phyloP scores from a whole-genome alignment of 495 filamentous ascomycete genomes.

The Tuber brumale region DNA sequence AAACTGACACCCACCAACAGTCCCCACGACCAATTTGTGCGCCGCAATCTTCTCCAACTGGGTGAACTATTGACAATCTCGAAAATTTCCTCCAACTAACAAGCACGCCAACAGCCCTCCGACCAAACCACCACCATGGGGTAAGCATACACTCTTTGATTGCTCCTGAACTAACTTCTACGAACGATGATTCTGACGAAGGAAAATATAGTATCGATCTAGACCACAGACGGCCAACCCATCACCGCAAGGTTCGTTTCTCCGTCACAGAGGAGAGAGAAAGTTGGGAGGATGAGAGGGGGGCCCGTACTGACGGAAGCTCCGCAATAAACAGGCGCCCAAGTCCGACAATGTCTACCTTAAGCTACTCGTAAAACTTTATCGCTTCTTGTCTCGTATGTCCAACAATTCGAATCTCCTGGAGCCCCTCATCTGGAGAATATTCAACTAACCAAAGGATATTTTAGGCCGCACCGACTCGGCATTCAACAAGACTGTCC shows the following conservation, averaged over 20 bases:
- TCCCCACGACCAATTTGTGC: conserved; percentile 18
- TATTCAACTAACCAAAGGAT: conserved; percentile 8
- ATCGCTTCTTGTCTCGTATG: conserved; percentile 96
- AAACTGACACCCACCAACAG: conserved; percentile 18
- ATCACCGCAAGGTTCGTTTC: conserved; percentile 40
- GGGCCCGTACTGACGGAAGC: conserved; percentile 17
- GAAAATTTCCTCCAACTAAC: conserved; percentile 32
- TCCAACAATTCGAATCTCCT: conserved; percentile 34
- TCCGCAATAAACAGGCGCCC: conserved; percentile 76
- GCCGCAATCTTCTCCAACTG: conserved; percentile 21
- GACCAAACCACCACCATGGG: conserved; percentile 37
- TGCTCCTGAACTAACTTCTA: conserved; percentile 6
- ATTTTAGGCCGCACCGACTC: conserved; percentile 81
- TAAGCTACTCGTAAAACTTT: conserved; percentile 96
- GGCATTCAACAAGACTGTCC: conserved; percentile 93
- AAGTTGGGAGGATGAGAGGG: conserved; percentile 30
- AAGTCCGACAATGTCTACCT: conserved; percentile 98
- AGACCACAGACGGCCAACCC: conserved; percentile 44
- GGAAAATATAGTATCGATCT: conserved; percentile 55
- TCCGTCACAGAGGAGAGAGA: background rate
- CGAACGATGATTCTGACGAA: conserved; percentile 11
- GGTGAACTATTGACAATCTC: conserved; percentile 27
- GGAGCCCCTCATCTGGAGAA: background rate
- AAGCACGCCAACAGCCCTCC: conserved; percentile 24
- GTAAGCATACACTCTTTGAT: conserved; percentile 28